Conservation (phyloP, 2,329 filamentous ascomycete species). For the Chalaropsis ovoidea region DNA sequence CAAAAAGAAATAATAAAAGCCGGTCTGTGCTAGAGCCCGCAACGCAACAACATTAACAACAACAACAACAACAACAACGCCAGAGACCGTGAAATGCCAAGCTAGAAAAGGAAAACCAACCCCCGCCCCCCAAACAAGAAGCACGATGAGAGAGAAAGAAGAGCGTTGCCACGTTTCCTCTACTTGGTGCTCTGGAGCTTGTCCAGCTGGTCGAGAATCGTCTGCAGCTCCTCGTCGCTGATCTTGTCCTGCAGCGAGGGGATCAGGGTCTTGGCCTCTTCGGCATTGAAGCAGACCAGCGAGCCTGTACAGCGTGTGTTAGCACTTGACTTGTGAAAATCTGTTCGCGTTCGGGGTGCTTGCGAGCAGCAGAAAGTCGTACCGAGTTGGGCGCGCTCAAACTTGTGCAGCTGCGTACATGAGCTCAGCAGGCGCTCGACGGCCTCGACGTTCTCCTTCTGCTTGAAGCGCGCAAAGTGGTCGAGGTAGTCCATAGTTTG, state of each 20-base stretch:
- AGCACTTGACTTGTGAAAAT: neutral
- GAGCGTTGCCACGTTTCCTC: neutral
- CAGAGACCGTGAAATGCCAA: slow-evolving; percentile 5
- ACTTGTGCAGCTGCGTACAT: slow-evolving; percentile 72
- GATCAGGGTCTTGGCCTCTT: slow-evolving; percentile 94
- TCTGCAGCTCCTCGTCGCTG: slow-evolving; percentile 74
- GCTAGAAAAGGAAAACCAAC: slow-evolving; percentile 3
- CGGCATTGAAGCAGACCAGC: slow-evolving; percentile 80
- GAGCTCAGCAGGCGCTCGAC: slow-evolving; percentile 77
- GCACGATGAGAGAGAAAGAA: neutral
- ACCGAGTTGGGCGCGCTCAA: slow-evolving; percentile 90
- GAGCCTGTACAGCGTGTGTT: slow-evolving; percentile 50
- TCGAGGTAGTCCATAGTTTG: slow-evolving; percentile 91
- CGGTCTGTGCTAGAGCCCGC: neutral
- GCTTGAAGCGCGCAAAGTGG: slow-evolving; percentile 89
- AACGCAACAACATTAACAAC: too few species aligned
- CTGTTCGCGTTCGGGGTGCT: too few species aligned
- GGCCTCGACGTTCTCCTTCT: slow-evolving; percentile 88
- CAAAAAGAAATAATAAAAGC: neutral
- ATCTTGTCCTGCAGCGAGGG: slow-evolving; percentile 86
- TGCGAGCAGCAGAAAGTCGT: slow-evolving; percentile 29
- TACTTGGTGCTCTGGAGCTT: slow-evolving; percentile 49
- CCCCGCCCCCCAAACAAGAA: neutral
- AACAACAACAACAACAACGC: neutral
- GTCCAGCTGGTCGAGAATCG: slow-evolving; percentile 79